Evolutionary conservation across 2,329 filamentous ascomycete genomes (phyloP), one percentile per base, ranked within the genome.

Genomic region (Ophiostoma himal-ulmi): DNA sequence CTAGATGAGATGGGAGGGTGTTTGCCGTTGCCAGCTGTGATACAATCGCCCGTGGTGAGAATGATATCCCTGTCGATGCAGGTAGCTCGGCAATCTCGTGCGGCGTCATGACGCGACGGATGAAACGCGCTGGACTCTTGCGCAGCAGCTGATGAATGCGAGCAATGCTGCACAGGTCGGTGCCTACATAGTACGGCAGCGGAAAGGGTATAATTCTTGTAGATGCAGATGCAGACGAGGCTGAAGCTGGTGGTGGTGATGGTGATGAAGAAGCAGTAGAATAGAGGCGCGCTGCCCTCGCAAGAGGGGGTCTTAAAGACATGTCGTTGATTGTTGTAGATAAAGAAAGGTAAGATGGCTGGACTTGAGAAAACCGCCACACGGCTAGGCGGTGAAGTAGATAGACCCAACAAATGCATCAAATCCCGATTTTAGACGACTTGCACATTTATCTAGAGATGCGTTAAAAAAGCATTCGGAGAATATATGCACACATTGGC

Each of bases 101-200:
- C 0, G 78, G 75, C 4, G 81, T 78, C 34, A 88, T 77, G 68
- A 88, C 75, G 70, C 83, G 82, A 11, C 78, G 75, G 68, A 87
- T 76, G 74, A 88, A 86, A 39, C 80, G 81, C 5, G 77, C 36
- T 81, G 77, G 22, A 41, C 77, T 78, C 26, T 37, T 54, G 8
- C 22, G 48, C 69, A 94, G 78, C 68, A 93, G 82, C 26, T 79
- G 78, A 72, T 82, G 80, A 71, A 96, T 87, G 70, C 93, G 88
- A 0, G 83, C 79, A 71, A 93, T 85, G 71, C 84, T 84, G 78
- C 91, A 93, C 70, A 96, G 90, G 77, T 96, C 93, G 67, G 87
- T 94, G 71, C 93, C 93, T 69, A 96, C 81, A 67, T 84, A 84
- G 17, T 94, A 77, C 1, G 65, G 65, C 10, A 44, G n/a, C 14